Evolutionary conservation across 257 asterid species (phyloP), one percentile per base, ranked within the genome.

Genomic region (Nicotiana attenuata): DNA sequence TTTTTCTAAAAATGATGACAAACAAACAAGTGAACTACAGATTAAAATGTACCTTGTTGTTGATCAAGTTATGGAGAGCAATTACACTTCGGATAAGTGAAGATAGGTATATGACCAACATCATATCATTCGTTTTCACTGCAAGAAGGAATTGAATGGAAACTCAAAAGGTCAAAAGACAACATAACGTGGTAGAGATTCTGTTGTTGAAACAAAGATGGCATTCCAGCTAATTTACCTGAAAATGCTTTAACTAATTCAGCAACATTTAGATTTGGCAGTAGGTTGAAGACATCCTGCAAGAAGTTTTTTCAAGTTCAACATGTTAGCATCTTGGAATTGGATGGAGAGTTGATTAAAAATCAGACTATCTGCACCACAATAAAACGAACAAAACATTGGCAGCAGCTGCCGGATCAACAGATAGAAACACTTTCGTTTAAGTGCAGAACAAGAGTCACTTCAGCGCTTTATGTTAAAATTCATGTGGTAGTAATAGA

Each of bases 81-180:
- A 93, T 94, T 75, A 94, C 93, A 81, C 98, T 94, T 86, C 98
- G 88, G 91, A 92, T 94, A 47, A 94, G 93, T 56, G 97, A 91
- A 78, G 98, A 94, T 53, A 94, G 95, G 85, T 94, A 94, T 83
- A 94, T 94, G 84, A 94, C 98, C 93, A 94, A 80, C 98, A 94
- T 94, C 97, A 92, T 92, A 89, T 94, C 97, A 87, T 94, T 94
- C 24, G 98, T 94, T 90, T 94, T 94, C 89, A 94, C 98, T 94
- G 90, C 84, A 85, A 52, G 86, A 61, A 79, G 76, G 41, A 76
- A 71, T 50, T 17, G 78, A 66, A 82, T 50, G 41, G 75, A 56
- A 7, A 81, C 20, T 47, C 65, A 28, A 73, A 47, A 77, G 19
- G 65, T 68, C 38, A 20, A 33, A 77, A 53, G 75, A 45, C n/a